Conservation (phyloP, 805 yeast genomes). For the Lachancea sp. region DNA sequence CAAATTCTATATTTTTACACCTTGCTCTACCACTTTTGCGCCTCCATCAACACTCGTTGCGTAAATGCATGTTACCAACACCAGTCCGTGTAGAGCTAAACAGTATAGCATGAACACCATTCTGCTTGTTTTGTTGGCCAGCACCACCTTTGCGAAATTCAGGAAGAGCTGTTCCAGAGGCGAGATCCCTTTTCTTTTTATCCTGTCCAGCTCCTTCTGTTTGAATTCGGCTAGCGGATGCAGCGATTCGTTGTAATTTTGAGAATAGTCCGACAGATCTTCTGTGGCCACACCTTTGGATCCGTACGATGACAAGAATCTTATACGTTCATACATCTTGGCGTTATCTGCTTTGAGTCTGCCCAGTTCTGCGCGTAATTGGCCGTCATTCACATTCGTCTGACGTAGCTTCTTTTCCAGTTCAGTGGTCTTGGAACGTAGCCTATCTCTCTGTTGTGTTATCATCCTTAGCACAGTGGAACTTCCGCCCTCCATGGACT, state of each 20-base stretch:
- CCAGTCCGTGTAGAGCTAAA: constrained; percentile 63
- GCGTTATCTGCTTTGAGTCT: constrained; percentile 66
- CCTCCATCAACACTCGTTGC: constrained; percentile 42
- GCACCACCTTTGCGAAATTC: constrained; percentile 63
- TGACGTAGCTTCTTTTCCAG: constrained; percentile 75
- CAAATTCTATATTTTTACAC: constrained; percentile 1
- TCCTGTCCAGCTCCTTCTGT: constrained; percentile 65
- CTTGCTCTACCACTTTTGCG: constrained; percentile 39
- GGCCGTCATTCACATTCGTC: constrained; percentile 45
- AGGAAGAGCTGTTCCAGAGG: constrained; percentile 75
- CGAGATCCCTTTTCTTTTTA: constrained; percentile 58
- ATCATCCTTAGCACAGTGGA: constrained; percentile 70
- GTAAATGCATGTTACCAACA: constrained; percentile 56
- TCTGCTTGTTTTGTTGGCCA: constrained; percentile 68
- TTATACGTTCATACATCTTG: constrained; percentile 70
- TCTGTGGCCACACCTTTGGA: constrained; percentile 29
- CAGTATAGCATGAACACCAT: constrained; percentile 70
- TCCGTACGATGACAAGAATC: constrained; percentile 52
- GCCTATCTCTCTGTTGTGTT: constrained; percentile 92
- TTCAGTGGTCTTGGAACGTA: constrained; percentile 74
- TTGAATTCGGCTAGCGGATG: constrained; percentile 83
- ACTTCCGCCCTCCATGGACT: constrained; percentile 27
- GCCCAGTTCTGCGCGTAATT: constrained; percentile 58
- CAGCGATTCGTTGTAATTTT: constrained; percentile 65
- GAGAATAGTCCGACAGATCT: constrained; percentile 54